Base-by-base conservation (phyloP, 805 yeast species). In the Myxozyma vanderwaltii region DNA sequence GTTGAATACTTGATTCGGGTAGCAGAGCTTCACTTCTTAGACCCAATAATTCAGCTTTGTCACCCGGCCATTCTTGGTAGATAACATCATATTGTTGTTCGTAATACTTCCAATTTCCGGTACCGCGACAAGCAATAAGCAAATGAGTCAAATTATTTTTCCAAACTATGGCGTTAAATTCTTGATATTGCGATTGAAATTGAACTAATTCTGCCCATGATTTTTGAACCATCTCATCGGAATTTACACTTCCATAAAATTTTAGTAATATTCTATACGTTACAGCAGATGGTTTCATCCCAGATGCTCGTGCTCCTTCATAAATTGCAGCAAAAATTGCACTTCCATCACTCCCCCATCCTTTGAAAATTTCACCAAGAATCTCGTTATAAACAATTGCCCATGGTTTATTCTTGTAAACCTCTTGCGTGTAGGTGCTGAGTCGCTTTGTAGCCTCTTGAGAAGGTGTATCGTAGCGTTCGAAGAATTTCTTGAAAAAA, bases 71-170 rank as follows among this genome's bases (percentile, higher is more conserved):
- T 26, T 29, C 43, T 19, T 36, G 24, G 36, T 31, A 47, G 3
- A 47, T 5, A 7, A 29, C 33, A 7, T 33, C 43, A 39, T 24
- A 24, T 31, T 56, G 54, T 19, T 36, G 50, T 7, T 46, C 29
- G 38, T 47, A 56, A 39, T 56, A 59, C 6, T 38, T 51, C 56
- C 51, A 46, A 29, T 59, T 57, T 17, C 51, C 51, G 17, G 59
- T 59, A 8, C 21, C 15, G 5, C 31, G 26, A 3, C 61, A 21
- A 13, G 63, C 63, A 26, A 24, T 41, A 4, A 51, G 13, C 36
- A 59, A 29, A 31, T 59, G 63, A n/a, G 15, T 23, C 24, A 59
- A 13, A 31, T 52, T 56, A 12, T 19, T 35, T 4, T 33, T 36
- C 61, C 60, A 56, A 19, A 38, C 56, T n/a, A n/a, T 26, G n/a